Evolutionary conservation across 176 grass and related monocot genomes (phyloP).

Genomic region (Oryza longistaminata): DNA sequence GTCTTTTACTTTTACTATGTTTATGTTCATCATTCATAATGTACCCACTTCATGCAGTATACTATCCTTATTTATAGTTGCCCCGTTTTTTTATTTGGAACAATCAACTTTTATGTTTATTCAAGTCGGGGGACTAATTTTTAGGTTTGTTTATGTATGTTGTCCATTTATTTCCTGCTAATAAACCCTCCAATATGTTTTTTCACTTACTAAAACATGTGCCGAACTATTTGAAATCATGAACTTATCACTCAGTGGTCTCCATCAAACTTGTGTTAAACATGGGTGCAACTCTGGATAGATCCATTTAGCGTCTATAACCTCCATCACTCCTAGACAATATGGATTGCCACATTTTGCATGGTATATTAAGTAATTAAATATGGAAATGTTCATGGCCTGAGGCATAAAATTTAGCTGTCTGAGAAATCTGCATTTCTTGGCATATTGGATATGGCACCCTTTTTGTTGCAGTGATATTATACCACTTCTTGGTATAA

Average conservation of each 20-base stretch:
- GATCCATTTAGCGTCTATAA: background rate
- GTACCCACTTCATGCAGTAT: background rate
- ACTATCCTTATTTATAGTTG: background rate
- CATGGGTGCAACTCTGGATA: background rate
- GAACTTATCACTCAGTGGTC: background rate
- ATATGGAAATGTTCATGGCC: background rate
- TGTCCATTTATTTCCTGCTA: background rate
- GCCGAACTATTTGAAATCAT: constrained; percentile 8
- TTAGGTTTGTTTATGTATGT: background rate
- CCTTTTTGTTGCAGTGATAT: background rate
- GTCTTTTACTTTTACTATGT: background rate
- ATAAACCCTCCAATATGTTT: background rate
- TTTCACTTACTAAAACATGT: background rate
- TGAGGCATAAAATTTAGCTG: background rate
- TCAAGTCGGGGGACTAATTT: background rate
- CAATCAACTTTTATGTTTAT: background rate
- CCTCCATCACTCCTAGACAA: background rate
- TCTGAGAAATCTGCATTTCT: background rate
- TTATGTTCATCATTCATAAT: background rate
- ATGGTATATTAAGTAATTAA: background rate
- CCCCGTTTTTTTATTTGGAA: background rate
- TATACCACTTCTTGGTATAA: too few relatives aligned
- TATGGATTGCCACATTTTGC: background rate
- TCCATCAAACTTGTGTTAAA: background rate
- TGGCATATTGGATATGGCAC: too few relatives aligned